Base-by-base conservation (phyloP, 202 grass and related monocot species). In the Zizania palustris region DNA sequence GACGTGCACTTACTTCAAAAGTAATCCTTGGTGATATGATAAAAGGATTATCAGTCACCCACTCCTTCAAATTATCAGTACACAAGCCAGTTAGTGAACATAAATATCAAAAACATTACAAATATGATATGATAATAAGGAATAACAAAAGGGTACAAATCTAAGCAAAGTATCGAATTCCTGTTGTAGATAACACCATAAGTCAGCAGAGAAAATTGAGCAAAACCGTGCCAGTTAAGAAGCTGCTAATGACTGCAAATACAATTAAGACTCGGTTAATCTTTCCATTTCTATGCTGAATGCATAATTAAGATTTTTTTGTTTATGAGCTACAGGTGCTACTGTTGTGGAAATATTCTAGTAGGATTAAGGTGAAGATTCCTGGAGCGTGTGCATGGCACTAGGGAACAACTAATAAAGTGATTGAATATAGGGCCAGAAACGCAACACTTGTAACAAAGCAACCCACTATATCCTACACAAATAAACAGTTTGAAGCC, bases 11-110 rank as follows among this genome's bases (percentile, higher is more conserved):
- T 62, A 99, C 96, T 90, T 99, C 92, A 81, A 99, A 99, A 85
- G 89, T 93, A 83, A 99, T 99, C 78, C 92, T 95, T 35, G 96
- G 96, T 72, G 96, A 99, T 88, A 99, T 99, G 62, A 99, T 95
- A 79, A 99, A 99, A 58, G 92, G 85, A 82, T 82, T 90, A 70
- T 99, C 96, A 10, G 89, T 93, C 45, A 99, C 92, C 96, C 89
- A 99, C 80, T 99, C 92, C 96, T 98, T 80, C 49, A 41, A 73
- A 81, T 64, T 67, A 85, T 20, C 39, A 86, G 74, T 59, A 61
- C 6, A 69, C 54, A 80, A 71, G 38, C 3, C 34, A 77, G 14
- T 56, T 33, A 72, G 72, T 60, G 20, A 72, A 35, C 35, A 77
- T 9, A 6, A 72, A 35, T 11, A 5, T 36, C 5, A 40, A 67